phyloP scores from a whole-genome alignment of 1,284 basidiomycete species.

The Xerocomus amazonicus region DNA sequence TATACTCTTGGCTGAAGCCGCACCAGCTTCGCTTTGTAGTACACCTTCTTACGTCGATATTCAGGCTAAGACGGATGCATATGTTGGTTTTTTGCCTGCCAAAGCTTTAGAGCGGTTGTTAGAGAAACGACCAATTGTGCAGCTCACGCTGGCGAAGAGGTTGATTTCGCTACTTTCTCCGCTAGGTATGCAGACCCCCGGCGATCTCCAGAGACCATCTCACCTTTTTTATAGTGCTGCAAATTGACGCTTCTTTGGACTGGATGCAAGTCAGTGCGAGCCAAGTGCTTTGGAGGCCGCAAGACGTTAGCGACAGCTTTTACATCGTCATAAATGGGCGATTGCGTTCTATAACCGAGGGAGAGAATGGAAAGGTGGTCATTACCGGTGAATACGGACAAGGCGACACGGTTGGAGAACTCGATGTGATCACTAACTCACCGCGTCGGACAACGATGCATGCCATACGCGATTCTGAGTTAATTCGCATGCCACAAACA shows the following conservation, averaged over 20 bases:
- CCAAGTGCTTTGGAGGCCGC: conserved; percentile 88
- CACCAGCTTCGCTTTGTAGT: conserved; percentile 80
- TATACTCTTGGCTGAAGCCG: conserved; percentile 2
- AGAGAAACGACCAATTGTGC: conserved; percentile 91
- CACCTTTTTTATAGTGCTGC: conserved; percentile 61
- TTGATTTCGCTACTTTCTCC: conserved; percentile 93
- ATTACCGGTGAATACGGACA: conserved; percentile 95
- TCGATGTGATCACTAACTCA: conserved; percentile 98
- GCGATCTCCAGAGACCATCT: background rate
- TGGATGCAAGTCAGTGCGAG: conserved; percentile 98
- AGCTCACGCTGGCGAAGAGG: conserved; percentile 94
- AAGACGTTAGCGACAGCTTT: conserved; percentile 90
- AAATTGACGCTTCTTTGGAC: conserved; percentile 96
- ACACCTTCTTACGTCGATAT: conserved; percentile 96
- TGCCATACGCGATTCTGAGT: conserved; percentile 96
- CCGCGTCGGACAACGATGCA: conserved; percentile 88
- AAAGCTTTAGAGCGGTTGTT: conserved; percentile 86
- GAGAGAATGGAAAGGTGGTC: conserved; percentile 67
- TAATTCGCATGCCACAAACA: conserved; percentile 97
- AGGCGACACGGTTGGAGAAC: conserved; percentile 81
- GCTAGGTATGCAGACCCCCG: conserved; percentile 51
- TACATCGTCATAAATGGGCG: conserved; percentile 99
- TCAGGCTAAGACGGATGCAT: conserved; percentile 93
- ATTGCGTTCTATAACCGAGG: conserved; percentile 77
- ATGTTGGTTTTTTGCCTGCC: conserved; percentile 92